A percentile compares a stretch with the other conserved stretches of the same genome.
Evolutionary conservation across 176 grass and related monocot species (phyloP).

Genomic region (Zea mays): DNA sequence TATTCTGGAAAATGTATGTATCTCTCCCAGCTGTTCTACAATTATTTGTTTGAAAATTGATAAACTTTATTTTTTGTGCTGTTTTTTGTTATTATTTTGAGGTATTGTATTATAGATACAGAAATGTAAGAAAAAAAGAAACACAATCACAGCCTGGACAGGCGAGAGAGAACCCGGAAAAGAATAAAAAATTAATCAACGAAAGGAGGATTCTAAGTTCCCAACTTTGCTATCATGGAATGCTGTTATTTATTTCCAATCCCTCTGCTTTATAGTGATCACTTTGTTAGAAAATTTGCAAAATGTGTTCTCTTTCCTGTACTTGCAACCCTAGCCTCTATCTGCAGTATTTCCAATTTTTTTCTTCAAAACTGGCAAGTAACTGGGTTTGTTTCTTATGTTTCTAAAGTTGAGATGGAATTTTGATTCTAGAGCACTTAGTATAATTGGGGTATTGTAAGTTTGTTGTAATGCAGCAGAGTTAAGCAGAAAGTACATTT

Average conservation of each 20-base stretch:
- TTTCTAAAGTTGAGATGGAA: not conserved
- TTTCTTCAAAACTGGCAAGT: not conserved
- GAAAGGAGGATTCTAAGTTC: not conserved
- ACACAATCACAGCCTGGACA: not conserved
- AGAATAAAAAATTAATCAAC: not conserved
- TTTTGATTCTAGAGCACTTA: not conserved
- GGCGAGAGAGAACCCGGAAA: not conserved
- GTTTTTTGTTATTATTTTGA: not conserved
- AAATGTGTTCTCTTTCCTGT: not conserved
- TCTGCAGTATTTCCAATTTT: not conserved
- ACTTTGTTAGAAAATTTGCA: not conserved
- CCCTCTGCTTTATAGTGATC: not conserved
- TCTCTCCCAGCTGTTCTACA: slow-evolving; percentile 7
- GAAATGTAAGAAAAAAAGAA: not conserved
- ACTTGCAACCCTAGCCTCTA: not conserved
- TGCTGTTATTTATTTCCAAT: not conserved
- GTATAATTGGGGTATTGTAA: not conserved
- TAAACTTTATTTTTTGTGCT: not conserved
- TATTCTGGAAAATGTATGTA: slow-evolving; percentile 86
- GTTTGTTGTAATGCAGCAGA: not conserved
- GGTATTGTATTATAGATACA: not conserved
- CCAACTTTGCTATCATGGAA: not conserved
- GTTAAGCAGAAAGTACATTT: not conserved
- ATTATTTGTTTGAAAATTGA: not conserved
- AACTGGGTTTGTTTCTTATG: not conserved